Evolutionary conservation across 2,329 filamentous ascomycete genomes (phyloP).

Genomic region (Colletotrichum abscissum): DNA sequence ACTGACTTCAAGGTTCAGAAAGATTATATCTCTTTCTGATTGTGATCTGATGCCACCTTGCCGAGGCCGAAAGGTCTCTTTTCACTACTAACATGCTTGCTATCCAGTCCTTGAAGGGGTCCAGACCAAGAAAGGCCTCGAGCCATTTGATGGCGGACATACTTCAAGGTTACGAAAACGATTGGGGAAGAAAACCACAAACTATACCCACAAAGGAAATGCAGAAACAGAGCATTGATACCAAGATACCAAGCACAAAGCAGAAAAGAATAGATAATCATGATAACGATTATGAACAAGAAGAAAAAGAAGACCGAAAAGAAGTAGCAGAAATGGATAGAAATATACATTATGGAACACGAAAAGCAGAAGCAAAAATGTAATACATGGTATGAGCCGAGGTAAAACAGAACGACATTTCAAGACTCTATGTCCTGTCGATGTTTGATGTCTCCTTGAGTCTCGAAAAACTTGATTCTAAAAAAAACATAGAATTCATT

Average conservation of each 20-base stretch:
- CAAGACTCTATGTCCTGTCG: neutral
- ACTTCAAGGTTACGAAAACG: conserved; percentile 1
- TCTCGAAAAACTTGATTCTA: neutral
- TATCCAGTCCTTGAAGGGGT: conserved; percentile 25
- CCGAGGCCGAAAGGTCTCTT: conserved; percentile 6
- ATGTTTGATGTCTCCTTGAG: neutral
- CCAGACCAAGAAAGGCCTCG: neutral
- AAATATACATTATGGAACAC: conserved; percentile 3
- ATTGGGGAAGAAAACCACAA: conserved; percentile 10
- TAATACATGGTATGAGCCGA: too few species aligned
- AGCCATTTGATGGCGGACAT: neutral
- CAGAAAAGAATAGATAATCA: neutral
- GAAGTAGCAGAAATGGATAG: conserved; percentile 30
- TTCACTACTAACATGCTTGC: conserved; percentile 34
- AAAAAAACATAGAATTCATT: neutral
- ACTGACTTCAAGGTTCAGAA: conserved; percentile 67
- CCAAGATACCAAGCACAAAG: conserved; percentile 7
- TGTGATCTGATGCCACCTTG: conserved; percentile 29
- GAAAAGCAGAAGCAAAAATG: conserved; percentile 1
- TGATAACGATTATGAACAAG: conserved; percentile 1
- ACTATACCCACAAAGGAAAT: conserved; percentile 23
- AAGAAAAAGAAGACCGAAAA: conserved; percentile 28
- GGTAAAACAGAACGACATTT: neutral
- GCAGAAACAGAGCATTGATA: conserved; percentile 21
- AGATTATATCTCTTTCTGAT: conserved; percentile 66